Base-by-base conservation (phyloP, 495 filamentous ascomycete species). In the Aspergillus bridgeri region DNA sequence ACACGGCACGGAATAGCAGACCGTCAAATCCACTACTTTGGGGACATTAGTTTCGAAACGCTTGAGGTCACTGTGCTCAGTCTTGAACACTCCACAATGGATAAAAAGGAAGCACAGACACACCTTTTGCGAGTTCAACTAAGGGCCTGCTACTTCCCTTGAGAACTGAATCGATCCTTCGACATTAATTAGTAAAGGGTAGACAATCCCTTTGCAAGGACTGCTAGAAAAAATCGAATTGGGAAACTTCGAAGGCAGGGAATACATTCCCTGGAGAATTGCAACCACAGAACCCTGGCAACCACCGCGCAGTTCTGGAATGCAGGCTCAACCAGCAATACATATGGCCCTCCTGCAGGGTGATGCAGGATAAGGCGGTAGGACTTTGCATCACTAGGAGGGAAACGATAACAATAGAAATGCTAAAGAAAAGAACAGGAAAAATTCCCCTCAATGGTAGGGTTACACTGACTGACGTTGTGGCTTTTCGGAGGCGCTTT, bases 241-340 rank as follows among this genome's bases (percentile, higher is more conserved):
- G 49, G 15, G 15, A 38, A 11, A 13, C 22, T n/a, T n/a, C 21
- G 45, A 23, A 6, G 45, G 18, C 21, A 15, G 9, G 45, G 21
- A 50, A 22, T 50, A n/a, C 51, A 43, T 42, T 45, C 20, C 17
- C 43, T 24, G 52, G 46, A 9, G 7, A 6, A 29, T 46, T 11
- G 52, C 6, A 19, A 45, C 44, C 13, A 20, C 1, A 21, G 59
- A 54, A 54, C 54, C 59, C 54, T 57, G 53, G 65, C 63, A 68
- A 62, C 58, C 59, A 38, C 60, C 54, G 62, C 61, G 62, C 33
- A 19, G 33, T 48, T 60, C 51, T 52, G 63, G 65, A 68, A 68
- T 68, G 65, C 60, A 58, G 65, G 60, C 43, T 58, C 51, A 20
- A 19, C 24, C 53, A 17, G 25, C 8, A 38, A 38, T 38, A 20